A percentile compares a stretch with the other conserved stretches of the same genome.
Conservation (phyloP, 148 eudicot species). For the Polygonum aviculare region DNA sequence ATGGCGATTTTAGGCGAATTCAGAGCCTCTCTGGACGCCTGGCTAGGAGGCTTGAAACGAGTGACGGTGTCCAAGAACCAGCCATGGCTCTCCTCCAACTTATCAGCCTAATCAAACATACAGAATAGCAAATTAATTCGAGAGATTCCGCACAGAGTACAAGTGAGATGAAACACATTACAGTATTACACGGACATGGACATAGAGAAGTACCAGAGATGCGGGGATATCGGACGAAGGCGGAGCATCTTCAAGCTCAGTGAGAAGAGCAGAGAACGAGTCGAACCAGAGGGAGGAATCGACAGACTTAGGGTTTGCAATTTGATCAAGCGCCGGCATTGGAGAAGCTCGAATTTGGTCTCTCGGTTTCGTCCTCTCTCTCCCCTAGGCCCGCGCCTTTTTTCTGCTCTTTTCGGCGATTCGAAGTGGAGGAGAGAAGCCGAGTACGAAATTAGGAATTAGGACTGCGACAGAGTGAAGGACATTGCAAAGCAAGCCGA, state of each 20-base stretch:
- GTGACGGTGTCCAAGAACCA: slow-evolving; percentile 73
- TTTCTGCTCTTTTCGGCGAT: background rate
- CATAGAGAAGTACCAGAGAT: slow-evolving; percentile 32
- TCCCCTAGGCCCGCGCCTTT: slow-evolving; percentile 35
- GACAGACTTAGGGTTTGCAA: slow-evolving; percentile 29
- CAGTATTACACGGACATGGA: background rate
- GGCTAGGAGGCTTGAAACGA: slow-evolving; percentile 61
- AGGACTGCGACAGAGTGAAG: background rate
- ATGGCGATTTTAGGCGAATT: slow-evolving; percentile 39
- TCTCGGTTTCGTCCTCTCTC: slow-evolving; percentile 1
- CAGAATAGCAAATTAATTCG: background rate
- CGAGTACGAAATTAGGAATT: background rate
- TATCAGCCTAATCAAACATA: slow-evolving; percentile 37
- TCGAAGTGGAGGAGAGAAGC: background rate
- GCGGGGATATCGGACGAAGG: slow-evolving; percentile 47
- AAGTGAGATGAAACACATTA: slow-evolving; percentile 3
- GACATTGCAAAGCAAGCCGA: background rate
- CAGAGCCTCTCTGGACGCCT: slow-evolving; percentile 69
- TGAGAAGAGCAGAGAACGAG: slow-evolving; percentile 56
- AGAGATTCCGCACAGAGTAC: background rate
- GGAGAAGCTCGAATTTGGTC: slow-evolving; percentile 27
- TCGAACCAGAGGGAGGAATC: slow-evolving; percentile 94
- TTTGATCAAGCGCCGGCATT: slow-evolving; percentile 27
- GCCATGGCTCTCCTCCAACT: slow-evolving; percentile 54
- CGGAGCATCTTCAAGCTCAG: slow-evolving; percentile 62